Conservation (phyloP, 768 basidiomycete species). For the Sarcodon sp. region DNA sequence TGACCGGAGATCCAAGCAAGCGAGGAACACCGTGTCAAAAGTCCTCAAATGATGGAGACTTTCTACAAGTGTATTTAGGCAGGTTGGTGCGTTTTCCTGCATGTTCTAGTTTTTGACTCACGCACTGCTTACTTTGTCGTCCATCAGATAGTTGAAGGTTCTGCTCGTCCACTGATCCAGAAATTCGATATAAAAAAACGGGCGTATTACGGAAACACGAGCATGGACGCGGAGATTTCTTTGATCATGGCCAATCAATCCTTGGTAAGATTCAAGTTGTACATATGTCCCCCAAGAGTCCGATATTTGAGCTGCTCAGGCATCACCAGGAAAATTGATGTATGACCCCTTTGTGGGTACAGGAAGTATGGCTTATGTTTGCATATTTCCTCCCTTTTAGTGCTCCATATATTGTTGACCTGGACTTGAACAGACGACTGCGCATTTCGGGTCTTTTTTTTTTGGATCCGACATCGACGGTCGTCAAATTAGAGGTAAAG, state of each 20-base stretch:
- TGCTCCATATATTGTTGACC: no score
- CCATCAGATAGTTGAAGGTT: conserved; percentile 43
- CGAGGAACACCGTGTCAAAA: no score
- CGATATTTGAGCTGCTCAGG: conserved; percentile 26
- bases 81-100: conserved; percentile 54
- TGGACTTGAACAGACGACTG: conserved; percentile 44
- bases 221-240: conserved; percentile 95
- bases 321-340: conserved; percentile 76
- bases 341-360: conserved; percentile 97
- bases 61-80: conserved; percentile 69
- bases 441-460: conserved; percentile 78
- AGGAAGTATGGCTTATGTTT: conserved; percentile 81
- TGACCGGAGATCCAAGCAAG: no score
- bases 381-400: conserved; percentile 7
- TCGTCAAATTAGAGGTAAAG: conserved; percentile 91
- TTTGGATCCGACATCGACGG: conserved; percentile 97
- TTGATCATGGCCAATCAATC: conserved; percentile 96
- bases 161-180: conserved; percentile 52
- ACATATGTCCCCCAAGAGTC: neutral
- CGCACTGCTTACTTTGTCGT: neutral
- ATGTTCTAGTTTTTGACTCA: neutral
- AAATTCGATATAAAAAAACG: conserved; percentile 86
- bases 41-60: conserved; percentile 40
- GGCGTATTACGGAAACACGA: conserved; percentile 86
- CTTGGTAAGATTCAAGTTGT: conserved; percentile 34